Evolutionary conservation across 495 filamentous ascomycete species (phyloP).

Genomic region (Xeromyces bisporus): DNA sequence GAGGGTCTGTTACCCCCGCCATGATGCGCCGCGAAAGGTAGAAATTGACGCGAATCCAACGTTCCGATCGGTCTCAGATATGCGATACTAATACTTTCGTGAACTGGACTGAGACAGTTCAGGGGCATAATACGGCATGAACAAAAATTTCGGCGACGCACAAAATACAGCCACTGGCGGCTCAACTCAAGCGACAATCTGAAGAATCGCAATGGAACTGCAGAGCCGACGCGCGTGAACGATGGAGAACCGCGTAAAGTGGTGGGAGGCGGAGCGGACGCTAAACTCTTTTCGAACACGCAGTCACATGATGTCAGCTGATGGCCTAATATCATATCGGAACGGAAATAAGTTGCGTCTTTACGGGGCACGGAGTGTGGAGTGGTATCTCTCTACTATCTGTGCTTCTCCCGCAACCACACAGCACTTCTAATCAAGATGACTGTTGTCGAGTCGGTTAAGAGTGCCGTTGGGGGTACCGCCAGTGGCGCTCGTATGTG

Average conservation of each 20-base stretch:
- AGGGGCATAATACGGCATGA: no score
- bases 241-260: conserved; percentile 15
- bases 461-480: conserved; percentile 34
- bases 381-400: conserved; percentile 13
- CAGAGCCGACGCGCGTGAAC: conserved; percentile 5
- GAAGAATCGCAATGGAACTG: conserved; percentile 6
- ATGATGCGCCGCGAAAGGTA: conserved; percentile 24
- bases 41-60: no score
- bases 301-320: conserved; percentile 13
- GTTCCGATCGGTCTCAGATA: no score
- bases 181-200: no score
- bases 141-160: no score
- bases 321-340: conserved; percentile 11
- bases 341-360: conserved; percentile 16
- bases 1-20: conserved; percentile 23
- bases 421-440: conserved; percentile 16
- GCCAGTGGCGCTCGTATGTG: conserved; percentile 28
- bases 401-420: conserved; percentile 5
- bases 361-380: no score
- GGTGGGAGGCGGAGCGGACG: conserved; percentile 7
- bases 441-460: conserved; percentile 35
- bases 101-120: no score
- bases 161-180: no score
- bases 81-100: no score
- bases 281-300: conserved; percentile 17